A percentile compares a stretch with the other conserved stretches of the same genome.
These are phyloP conservation scores for Tuber melanosporum DNA, from an alignment of 495 filamentous ascomycete genomes.

Conservation along the genomic window DNA sequence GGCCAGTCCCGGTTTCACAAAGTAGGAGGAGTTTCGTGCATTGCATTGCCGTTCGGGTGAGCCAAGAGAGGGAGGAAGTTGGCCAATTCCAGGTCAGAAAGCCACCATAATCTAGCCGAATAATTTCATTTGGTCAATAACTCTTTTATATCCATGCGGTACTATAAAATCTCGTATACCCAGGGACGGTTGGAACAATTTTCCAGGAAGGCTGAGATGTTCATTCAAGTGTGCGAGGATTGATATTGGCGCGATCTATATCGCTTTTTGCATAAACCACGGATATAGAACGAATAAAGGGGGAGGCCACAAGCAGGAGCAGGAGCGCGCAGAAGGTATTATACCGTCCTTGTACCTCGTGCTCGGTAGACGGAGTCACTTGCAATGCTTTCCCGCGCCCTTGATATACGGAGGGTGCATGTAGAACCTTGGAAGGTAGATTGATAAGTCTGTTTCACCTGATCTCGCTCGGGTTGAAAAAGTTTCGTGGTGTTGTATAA, in stretches of 20 bases:
- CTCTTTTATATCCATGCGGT: not conserved
- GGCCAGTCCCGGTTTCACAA: constrained; percentile 17
- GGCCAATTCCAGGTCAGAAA: constrained; percentile 1
- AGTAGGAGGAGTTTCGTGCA: constrained; percentile 1
- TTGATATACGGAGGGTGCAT: not conserved
- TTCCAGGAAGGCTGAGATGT: not conserved
- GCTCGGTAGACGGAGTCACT: not conserved
- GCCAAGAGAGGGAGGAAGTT: not conserved
- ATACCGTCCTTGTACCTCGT: not conserved
- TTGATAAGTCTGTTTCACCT: not conserved
- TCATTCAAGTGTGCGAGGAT: not conserved
- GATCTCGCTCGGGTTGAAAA: not conserved
- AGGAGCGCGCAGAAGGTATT: not conserved
- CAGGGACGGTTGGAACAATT: not conserved
- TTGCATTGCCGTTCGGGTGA: constrained; percentile 1
- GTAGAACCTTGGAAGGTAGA: not conserved
- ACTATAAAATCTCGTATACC: not conserved
- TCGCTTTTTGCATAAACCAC: not conserved
- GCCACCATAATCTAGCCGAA: not conserved
- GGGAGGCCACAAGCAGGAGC: not conserved
- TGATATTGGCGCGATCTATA: not conserved
- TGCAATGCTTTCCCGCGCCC: not conserved
- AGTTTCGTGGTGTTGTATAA: not conserved
- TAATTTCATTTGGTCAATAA: not conserved
- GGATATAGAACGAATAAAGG: not conserved